Evolutionary conservation across 2,329 filamentous ascomycete genomes (phyloP).

Genomic region (Hymenotorrendiella dingleyae): DNA sequence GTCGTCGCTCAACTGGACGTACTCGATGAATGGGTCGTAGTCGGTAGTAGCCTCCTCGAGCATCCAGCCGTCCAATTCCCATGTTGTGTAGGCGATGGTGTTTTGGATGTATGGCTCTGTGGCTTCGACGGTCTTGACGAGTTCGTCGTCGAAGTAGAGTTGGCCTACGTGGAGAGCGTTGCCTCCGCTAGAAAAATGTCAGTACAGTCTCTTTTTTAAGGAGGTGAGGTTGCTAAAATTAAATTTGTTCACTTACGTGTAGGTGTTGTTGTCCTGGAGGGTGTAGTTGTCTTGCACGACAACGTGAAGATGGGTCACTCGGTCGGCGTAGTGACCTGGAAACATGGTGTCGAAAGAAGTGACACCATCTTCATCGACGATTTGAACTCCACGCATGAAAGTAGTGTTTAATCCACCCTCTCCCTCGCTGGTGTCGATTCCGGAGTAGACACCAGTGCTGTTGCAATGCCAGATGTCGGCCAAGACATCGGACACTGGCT

Average conservation of each 20-base stretch:
- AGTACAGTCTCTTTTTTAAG: too few relatives aligned
- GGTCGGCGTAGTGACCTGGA: slow-evolving; percentile 40
- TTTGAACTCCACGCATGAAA: slow-evolving; percentile 38
- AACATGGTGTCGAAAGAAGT: slow-evolving; percentile 38
- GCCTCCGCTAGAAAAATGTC: too few relatives aligned
- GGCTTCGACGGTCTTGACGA: slow-evolving; percentile 4
- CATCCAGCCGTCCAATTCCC: slow-evolving; percentile 6
- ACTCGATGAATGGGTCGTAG: slow-evolving; percentile 10
- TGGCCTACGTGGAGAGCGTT: slow-evolving; percentile 30
- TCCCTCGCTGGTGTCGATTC: slow-evolving; percentile 33
- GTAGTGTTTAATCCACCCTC: slow-evolving; percentile 36
- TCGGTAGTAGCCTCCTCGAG: slow-evolving; percentile 8
- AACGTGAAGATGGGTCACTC: slow-evolving; percentile 42
- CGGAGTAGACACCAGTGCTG: slow-evolving; percentile 40
- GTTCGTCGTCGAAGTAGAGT: slow-evolving; percentile 3
- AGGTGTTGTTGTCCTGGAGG: slow-evolving; percentile 38
- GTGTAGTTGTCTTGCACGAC: slow-evolving; percentile 13
- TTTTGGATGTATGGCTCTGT: slow-evolving; percentile 3
- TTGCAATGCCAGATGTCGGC: slow-evolving; percentile 46
- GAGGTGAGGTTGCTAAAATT: too few relatives aligned
- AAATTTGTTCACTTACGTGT: too few relatives aligned
- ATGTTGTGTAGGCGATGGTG: slow-evolving; percentile 5
- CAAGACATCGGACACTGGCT: too few relatives aligned
- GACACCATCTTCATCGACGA: slow-evolving; percentile 37
- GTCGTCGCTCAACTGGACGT: slow-evolving; percentile 7